Conservation (phyloP, 768 basidiomycete genomes). For the Amanita rimosa region DNA sequence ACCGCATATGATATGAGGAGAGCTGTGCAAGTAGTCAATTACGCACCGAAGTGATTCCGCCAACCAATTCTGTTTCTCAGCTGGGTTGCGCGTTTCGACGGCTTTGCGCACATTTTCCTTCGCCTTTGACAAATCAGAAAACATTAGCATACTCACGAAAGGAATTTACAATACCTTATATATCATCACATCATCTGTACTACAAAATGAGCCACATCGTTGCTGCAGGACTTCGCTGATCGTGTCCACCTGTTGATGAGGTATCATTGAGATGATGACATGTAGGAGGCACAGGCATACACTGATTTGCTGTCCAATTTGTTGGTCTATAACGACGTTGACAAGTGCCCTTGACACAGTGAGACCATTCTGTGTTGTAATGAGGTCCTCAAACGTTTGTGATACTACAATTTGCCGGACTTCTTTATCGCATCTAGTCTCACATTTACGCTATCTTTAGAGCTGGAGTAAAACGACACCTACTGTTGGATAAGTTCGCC, state of each 20-base stretch:
- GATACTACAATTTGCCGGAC: constrained; percentile 56
- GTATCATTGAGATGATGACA: not conserved
- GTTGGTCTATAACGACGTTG: constrained; percentile 94
- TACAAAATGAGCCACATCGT: constrained; percentile 95
- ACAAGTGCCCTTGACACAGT: constrained; percentile 84
- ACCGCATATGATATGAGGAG: constrained; percentile 6
- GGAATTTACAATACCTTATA: constrained; percentile 60
- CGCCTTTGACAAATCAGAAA: constrained; percentile 38
- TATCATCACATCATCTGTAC: constrained; percentile 94
- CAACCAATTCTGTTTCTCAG: constrained; percentile 70
- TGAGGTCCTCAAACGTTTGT: constrained; percentile 78
- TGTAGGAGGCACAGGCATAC: constrained; percentile 35
- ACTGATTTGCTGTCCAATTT: constrained; percentile 93
- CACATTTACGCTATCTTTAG: constrained; percentile 3
- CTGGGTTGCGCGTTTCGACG: constrained; percentile 62
- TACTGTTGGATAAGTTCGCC: constrained; percentile 78
- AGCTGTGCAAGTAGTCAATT: not conserved
- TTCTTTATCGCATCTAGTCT: constrained; percentile 55
- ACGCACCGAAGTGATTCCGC: constrained; percentile 77
- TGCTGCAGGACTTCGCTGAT: constrained; percentile 92
- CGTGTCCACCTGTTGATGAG: constrained; percentile 68
- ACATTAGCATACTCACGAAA: not conserved
- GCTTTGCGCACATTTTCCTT: constrained; percentile 91
- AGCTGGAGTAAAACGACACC: constrained; percentile 15
- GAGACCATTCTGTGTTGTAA: constrained; percentile 78